These are phyloP conservation scores for Curvularia sp. DNA, from an alignment of 2,329 filamentous ascomycete species.

Conservation along the genomic window DNA sequence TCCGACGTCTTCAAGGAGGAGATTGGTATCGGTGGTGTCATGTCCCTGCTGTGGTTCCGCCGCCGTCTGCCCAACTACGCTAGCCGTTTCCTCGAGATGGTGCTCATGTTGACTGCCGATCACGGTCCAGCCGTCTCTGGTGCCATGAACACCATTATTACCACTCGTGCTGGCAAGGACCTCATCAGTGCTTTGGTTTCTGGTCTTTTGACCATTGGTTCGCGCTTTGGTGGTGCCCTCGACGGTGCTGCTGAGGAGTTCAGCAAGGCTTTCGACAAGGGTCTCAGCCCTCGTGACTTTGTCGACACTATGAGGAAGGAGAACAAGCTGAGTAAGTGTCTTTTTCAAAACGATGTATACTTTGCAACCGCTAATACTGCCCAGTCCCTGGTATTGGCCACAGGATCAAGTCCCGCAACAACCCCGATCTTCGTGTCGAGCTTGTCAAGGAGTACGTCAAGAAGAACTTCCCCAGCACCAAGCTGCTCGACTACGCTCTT, in stretches of 20 bases:
- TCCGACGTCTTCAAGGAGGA: constrained; percentile 99
- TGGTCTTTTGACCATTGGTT: constrained; percentile 97
- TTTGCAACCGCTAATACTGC: constrained; percentile 24
- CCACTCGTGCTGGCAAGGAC: constrained; percentile 98
- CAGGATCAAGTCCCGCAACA: constrained; percentile 99
- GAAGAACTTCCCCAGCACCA: constrained; percentile 96
- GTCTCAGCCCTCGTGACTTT: constrained; percentile 96
- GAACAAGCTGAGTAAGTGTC: constrained; percentile 88
- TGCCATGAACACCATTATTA: constrained; percentile 99
- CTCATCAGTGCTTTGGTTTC: constrained; percentile 93
- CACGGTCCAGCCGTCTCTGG: constrained; percentile 98
- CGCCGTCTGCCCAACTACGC: constrained; percentile 94
- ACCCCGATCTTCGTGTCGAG: constrained; percentile 99
- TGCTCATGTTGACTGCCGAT: constrained; percentile 99
- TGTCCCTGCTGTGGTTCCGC: constrained; percentile 99
- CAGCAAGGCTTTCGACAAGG: constrained; percentile 97
- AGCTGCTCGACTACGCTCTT: constrained; percentile 98
- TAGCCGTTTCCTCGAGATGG: constrained; percentile 99
- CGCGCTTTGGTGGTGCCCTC: constrained; percentile 96
- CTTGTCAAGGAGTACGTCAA: constrained; percentile 99
- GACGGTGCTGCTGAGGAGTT: constrained; percentile 99
- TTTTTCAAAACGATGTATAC: neutral
- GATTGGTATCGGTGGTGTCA: constrained; percentile 99
- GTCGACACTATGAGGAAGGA: constrained; percentile 99
- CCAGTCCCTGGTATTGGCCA: constrained; percentile 94